A percentile compares a stretch with the other conserved stretches of the same genome.
These are phyloP conservation scores for Mesembryanthemum crystallinum DNA, from an alignment of 148 eudicot genomes.

Conservation along the genomic window DNA sequence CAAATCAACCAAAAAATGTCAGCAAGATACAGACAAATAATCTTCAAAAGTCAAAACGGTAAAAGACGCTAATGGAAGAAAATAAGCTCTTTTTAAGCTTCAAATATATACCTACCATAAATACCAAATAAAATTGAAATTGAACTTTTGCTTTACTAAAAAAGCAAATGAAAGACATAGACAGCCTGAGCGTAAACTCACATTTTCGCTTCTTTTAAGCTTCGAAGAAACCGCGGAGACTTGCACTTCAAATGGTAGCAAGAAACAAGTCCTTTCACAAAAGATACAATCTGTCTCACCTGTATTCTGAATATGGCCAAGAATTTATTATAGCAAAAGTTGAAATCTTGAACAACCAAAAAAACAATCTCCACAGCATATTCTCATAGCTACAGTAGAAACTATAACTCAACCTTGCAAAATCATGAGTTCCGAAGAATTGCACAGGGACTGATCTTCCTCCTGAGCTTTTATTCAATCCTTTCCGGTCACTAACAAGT, in stretches of 20 bases:
- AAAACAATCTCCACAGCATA: neutral
- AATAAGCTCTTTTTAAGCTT: neutral
- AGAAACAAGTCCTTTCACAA: conserved; percentile 83
- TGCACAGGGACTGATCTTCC: conserved; percentile 84
- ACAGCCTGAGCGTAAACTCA: conserved; percentile 29
- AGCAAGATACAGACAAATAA: too few species aligned
- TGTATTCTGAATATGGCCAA: conserved; percentile 56
- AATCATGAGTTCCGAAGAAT: conserved; percentile 95
- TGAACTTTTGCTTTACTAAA: neutral
- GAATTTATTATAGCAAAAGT: conserved; percentile 9
- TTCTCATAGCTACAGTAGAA: conserved; percentile 8
- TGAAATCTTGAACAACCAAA: conserved; percentile 2
- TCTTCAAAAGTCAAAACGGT: neutral
- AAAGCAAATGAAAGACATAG: neutral
- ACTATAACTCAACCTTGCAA: conserved; percentile 65
- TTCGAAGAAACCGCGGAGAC: conserved; percentile 58
- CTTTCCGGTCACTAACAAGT: conserved; percentile 55
- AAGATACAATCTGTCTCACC: conserved; percentile 68
- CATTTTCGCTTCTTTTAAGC: conserved; percentile 93
- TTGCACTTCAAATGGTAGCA: conserved; percentile 83
- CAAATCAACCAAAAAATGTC: neutral
- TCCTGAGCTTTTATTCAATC: conserved; percentile 59
- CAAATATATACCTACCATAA: neutral
- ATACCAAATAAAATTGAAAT: neutral
- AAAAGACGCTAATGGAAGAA: neutral